Evolutionary conservation across 441 rosid species (phyloP).

Genomic region (Iberis amara): DNA sequence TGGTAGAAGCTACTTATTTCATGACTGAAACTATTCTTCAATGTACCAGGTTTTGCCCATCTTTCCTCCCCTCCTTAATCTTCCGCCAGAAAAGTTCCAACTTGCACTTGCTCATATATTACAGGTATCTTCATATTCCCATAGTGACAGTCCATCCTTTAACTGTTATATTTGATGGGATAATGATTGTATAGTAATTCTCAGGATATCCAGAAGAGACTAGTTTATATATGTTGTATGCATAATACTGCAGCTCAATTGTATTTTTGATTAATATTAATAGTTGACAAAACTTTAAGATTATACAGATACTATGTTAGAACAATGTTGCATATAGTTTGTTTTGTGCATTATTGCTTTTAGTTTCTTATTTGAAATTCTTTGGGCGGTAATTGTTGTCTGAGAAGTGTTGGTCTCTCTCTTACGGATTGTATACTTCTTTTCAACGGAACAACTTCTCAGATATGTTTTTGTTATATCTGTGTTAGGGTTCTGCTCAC

Average conservation of each 20-base stretch:
- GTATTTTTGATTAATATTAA: too few relatives aligned
- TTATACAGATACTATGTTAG: background rate
- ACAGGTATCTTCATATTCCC: slow-evolving; percentile 57
- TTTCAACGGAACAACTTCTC: slow-evolving; percentile 14
- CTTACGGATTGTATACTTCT: slow-evolving; percentile 4
- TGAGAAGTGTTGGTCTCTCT: slow-evolving; percentile 14
- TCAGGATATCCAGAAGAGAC: too few relatives aligned
- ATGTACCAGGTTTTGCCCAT: slow-evolving; percentile 82
- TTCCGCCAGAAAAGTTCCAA: slow-evolving; percentile 91
- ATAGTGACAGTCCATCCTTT: too few relatives aligned
- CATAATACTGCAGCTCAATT: too few relatives aligned
- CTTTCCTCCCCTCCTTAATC: slow-evolving; percentile 88
- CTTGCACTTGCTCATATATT: slow-evolving; percentile 94
- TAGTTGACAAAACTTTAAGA: too few relatives aligned
- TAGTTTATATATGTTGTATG: too few relatives aligned
- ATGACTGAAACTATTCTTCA: slow-evolving; percentile 17
- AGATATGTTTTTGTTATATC: slow-evolving; percentile 20
- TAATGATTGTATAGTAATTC: too few relatives aligned
- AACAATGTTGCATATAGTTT: slow-evolving; percentile 2
- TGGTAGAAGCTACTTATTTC: slow-evolving; percentile 13
- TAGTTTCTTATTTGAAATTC: background rate
- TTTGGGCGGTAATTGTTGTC: slow-evolving; percentile 2
- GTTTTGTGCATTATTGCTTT: slow-evolving; percentile 4
- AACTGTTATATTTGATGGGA: background rate
- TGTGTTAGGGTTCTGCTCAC: slow-evolving; percentile 94